A percentile compares a stretch with the other conserved stretches of the same genome.
These are phyloP conservation scores for Podila verticillata DNA, from an alignment of 192 early-diverging fungal genomes.

Conservation along the genomic window DNA sequence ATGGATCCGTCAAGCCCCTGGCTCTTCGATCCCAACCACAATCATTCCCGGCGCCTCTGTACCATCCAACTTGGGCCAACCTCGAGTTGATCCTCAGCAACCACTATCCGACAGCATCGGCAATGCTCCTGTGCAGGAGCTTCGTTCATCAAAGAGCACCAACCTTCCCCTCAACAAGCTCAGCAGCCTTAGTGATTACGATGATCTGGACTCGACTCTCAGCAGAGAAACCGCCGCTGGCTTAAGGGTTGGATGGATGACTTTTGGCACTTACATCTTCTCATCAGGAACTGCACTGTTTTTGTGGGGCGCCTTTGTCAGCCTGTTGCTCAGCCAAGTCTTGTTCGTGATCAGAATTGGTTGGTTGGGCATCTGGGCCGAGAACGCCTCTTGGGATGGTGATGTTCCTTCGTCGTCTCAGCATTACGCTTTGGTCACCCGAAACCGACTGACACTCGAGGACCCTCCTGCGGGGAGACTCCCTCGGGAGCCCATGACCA, in stretches of 20 bases:
- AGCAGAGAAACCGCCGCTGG: slow-evolving; percentile 49
- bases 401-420: slow-evolving; percentile 18
- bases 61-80: slow-evolving; percentile 38
- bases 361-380: slow-evolving; percentile 45
- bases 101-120: not conserved
- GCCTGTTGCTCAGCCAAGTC: slow-evolving; percentile 36
- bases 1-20: slow-evolving; percentile 49
- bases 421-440: slow-evolving; percentile 2
- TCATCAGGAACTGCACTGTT: slow-evolving; percentile 32
- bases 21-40: slow-evolving; percentile 39
- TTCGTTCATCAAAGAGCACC: slow-evolving; percentile 29
- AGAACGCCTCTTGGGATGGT: slow-evolving; percentile 33
- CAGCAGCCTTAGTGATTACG: slow-evolving; percentile 42
- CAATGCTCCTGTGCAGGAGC: slow-evolving; percentile 17
- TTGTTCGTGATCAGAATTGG: slow-evolving; percentile 41
- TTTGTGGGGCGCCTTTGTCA: slow-evolving; percentile 26
- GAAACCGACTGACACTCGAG: not conserved
- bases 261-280: slow-evolving; percentile 37
- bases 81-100: slow-evolving; percentile 13
- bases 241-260: slow-evolving; percentile 37
- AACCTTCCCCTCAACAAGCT: slow-evolving; percentile 45
- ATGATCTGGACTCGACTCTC: slow-evolving; percentile 47
- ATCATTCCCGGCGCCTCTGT: slow-evolving; percentile 42
- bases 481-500: not conserved
- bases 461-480: not conserved